These are phyloP conservation scores for Cerrena zonata DNA, from an alignment of 1,284 basidiomycete genomes.

Conservation along the genomic window DNA sequence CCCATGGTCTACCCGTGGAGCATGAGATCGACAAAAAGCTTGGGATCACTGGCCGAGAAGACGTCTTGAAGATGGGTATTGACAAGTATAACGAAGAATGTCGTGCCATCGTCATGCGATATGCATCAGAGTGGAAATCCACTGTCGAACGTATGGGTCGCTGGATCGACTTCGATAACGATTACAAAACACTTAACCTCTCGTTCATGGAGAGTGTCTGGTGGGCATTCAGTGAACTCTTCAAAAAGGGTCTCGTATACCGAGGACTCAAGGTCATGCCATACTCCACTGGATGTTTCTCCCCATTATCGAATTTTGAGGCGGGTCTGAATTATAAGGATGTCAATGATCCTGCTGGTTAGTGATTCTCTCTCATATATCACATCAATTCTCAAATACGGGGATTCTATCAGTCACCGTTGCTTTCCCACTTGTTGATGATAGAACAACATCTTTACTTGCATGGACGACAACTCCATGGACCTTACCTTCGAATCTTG, in stretches of 20 bases:
- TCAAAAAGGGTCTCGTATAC: conserved; percentile 92
- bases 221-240: conserved; percentile 98
- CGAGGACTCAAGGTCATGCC: conserved; percentile 95
- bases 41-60: conserved; percentile 86
- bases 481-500: conserved; percentile 95
- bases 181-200: conserved; percentile 95
- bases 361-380: conserved; percentile 20
- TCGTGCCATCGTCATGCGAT: conserved; percentile 95
- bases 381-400: conserved; percentile 22
- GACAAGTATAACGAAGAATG: conserved; percentile 97
- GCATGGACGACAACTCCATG: conserved; percentile 99
- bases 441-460: conserved; percentile 84
- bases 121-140: conserved; percentile 86
- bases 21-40: conserved; percentile 99
- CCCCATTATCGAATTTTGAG: conserved; percentile 97
- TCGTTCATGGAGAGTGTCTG: conserved; percentile 98
- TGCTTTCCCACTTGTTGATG: conserved; percentile 88
- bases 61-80: conserved; percentile 95
- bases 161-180: conserved; percentile 99
- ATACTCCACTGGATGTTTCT: conserved; percentile 94
- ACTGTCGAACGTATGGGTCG: conserved; percentile 98
- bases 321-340: conserved; percentile 91
- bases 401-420: conserved; percentile 62
- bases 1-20: conserved; percentile 96
- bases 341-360: conserved; percentile 89